Evolutionary conservation across 106 monocot genomes (phyloP).

Genomic region (Cymbidium sinense): DNA sequence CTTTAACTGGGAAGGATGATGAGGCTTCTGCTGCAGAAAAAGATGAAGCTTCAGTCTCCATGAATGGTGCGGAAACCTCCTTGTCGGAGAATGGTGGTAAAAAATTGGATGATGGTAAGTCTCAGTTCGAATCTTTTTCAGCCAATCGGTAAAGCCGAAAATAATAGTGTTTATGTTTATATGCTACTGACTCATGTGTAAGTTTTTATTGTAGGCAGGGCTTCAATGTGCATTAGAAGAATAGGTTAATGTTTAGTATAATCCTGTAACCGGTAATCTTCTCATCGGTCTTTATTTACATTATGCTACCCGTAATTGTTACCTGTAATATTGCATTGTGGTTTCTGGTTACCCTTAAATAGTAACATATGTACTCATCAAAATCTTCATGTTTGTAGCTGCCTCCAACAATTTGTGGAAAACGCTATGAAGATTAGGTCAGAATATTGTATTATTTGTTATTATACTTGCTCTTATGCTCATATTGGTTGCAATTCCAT

Average conservation of each 20-base stretch:
- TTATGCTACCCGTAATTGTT: background rate
- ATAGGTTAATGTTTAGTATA: background rate
- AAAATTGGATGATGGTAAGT: background rate
- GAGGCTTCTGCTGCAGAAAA: background rate
- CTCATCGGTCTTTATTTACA: background rate
- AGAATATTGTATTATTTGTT: too few species aligned
- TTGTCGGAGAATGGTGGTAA: background rate
- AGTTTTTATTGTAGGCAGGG: background rate
- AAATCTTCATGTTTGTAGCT: background rate
- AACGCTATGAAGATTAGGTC: too few species aligned
- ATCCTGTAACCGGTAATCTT: background rate
- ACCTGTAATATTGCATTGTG: background rate
- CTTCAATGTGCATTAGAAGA: background rate
- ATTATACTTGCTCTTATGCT: too few species aligned
- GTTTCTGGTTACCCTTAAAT: background rate
- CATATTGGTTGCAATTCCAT: too few species aligned
- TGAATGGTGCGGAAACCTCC: background rate
- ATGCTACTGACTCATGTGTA: background rate
- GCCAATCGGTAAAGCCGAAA: background rate
- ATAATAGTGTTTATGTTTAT: background rate
- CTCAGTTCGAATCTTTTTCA: background rate
- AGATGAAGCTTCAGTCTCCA: background rate
- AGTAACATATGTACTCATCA: background rate
- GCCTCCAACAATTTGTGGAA: too few species aligned
- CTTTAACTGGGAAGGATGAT: background rate